Evolutionary conservation across 257 asterid species (phyloP), one percentile per base, ranked within the genome.

Genomic region (Thymus quinquecostatus): DNA sequence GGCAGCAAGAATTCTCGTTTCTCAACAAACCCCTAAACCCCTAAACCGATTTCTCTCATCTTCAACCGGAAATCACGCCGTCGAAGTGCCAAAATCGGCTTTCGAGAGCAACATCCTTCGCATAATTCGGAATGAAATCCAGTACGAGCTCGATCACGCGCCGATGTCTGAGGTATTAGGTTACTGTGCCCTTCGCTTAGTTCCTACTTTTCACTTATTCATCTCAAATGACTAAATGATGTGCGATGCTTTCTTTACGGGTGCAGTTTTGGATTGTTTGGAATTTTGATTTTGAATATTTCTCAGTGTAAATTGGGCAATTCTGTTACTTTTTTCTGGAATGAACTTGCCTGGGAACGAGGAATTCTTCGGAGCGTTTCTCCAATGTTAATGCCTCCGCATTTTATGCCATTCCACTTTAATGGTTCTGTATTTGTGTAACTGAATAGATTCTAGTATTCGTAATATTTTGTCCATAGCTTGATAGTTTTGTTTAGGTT

Each of bases 31-130:
- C 53, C 47, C 56, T 2, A 67, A 72, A 44, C 70, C 81, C 62
- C 28, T 32, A 53, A 59, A 54, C 27, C 63, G 69, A 13, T 47
- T 79, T 71, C 43, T 63, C 70, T 70, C 72, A 64, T 66, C 66
- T 49, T 69, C 82, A 4, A 72, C 77, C 62, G 76, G 93, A 81
- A 88, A 71, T 74, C 84, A 80, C 78, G 68, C 78, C 43, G 53
- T 89, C 45, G 96, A 87, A 66, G 84, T 95, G 98, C 88, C 90
- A 10, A 89, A 82, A 57, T 83, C 86, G 62, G 96, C 94, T 50
- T 87, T 92, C 71, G 96, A 95, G 69, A 89, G 85, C 36, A 87
- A 86, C 82, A 79, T 92, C 63, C 86, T 87, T 75, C 95, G 98
- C 58, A 87, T 88, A 53, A 80, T 95, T 69, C 87, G 98, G 7